Evolutionary conservation across 2,329 filamentous ascomycete species (phyloP), one percentile per base, ranked within the genome.

Genomic region (Coleophoma crateriformis): DNA sequence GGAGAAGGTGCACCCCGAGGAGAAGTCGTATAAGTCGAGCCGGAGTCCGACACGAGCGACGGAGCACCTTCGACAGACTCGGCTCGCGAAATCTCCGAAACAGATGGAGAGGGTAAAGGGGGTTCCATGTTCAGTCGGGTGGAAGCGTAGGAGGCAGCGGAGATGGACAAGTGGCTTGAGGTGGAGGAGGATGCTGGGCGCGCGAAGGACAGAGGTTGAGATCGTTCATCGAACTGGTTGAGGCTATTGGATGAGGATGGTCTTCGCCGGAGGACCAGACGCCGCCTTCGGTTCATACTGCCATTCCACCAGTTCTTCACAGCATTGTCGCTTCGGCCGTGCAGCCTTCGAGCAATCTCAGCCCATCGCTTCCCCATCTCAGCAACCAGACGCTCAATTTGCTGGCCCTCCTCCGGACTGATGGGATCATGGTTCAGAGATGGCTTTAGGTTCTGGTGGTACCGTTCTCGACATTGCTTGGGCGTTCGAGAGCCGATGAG

Each of bases 281-380:
- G 55, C 66, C 72, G 68, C 61, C 86, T 78, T 62, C 90, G 82
- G 71, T 96, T 96, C 78, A 91, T 87, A 65, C 86, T 88, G 45
- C 91, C 90, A 65, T 96, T 96, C 88, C 88, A 96, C 90, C 90
- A 96, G 69, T 96, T 96, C 80, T 96, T 96, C 55, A 96, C 89
- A 27, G 89, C 87, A 63, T 96, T 96, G 73, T 96, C 91, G 67
- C 90, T 95, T 63, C 91, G 85, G 56, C 90, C 90, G 48, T 85
- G 79, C 17, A 96, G 77, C 42, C 82, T 77, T 57, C 91, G 80
- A 41, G 91, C 89, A 63, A 96, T 96, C 65, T 96, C 90, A 2
- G 91, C 91, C 91, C 91, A 96, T 50, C 87, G 82, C 73, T 90
- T 92, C 54, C 90, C 90, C 72, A 89, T 83, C 60, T 87, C 79